phyloP scores from a whole-genome alignment of 2,329 filamentous ascomycete species.

The Exophiala phaeomuriformis region DNA sequence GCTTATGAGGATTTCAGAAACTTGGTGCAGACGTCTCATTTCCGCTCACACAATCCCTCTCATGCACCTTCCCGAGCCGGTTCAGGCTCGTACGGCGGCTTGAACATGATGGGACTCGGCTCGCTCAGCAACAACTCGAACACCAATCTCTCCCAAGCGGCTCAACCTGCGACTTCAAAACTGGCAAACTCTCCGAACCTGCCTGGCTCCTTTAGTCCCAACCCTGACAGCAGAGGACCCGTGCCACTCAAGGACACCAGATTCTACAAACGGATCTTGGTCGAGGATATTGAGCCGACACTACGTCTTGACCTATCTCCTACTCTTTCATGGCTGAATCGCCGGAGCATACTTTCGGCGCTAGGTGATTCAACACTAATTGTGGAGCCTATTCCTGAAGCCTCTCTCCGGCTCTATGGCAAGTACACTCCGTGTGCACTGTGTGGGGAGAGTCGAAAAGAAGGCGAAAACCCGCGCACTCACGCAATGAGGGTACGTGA shows the following conservation, averaged over 20 bases:
- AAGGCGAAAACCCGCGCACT: constrained; percentile 63
- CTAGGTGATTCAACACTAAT: constrained; percentile 80
- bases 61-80: constrained; percentile 55
- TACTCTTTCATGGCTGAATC: constrained; percentile 85
- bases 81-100: constrained; percentile 61
- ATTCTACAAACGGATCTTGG: constrained; percentile 84
- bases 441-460: constrained; percentile 75
- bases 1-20: constrained; percentile 80
- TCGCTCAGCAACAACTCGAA: constrained; percentile 31
- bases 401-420: constrained; percentile 36
- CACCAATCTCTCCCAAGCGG: constrained; percentile 51
- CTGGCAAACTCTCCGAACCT: constrained; percentile 49
- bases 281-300: constrained; percentile 91
- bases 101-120: constrained; percentile 52
- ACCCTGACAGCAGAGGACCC: constrained; percentile 30
- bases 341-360: constrained; percentile 72
- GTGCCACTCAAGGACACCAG: constrained; percentile 73
- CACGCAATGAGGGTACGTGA: constrained; percentile 88
- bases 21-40: constrained; percentile 58
- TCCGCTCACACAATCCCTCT: constrained; percentile 30
- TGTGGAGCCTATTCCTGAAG: constrained; percentile 74
- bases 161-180: constrained; percentile 55
- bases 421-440: constrained; percentile 64
- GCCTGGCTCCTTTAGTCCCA: constrained; percentile 38
- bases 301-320: constrained; percentile 82